Evolutionary conservation across 768 basidiomycete genomes (phyloP), one percentile per base, ranked within the genome.

Genomic region (Calocybe cyanea): DNA sequence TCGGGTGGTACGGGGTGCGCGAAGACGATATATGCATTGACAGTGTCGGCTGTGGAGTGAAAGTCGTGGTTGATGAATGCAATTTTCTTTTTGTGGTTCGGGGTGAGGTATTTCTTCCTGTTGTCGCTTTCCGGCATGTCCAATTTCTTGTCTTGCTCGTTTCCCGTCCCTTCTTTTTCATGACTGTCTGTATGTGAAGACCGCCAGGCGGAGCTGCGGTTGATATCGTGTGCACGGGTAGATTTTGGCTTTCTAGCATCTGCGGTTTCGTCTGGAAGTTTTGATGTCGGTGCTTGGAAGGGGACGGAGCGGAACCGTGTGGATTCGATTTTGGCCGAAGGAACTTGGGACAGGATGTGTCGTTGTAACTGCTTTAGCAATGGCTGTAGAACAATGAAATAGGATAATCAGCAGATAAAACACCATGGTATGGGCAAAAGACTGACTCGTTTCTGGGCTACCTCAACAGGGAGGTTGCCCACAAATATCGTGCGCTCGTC

Each of bases 31-130:
- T 99, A 99, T 0, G 91, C 89, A 58, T 93, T 89, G 48, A 90
- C 78, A 14, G 80, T 75, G 54, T 81, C 81, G 3, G 85, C 83
- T 25, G 78, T 75, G 2, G 82, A 70, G 65, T 98, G 92, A 58
- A 97, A 81, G 55, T 95, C 91, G 43, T 84, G 83, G 59, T 92
- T 89, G 62, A 98, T 96, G 63, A 93, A 96, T 0, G 92, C 90
- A 43, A 97, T 81, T 52, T 85, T 88, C 68, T 94, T 90, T 72
- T 95, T 97, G 65, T 96, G 88, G 41, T 75, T 76, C 0, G 90
- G 76, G 6, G 80, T 89, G 41, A 96, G 76, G 62, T 79, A 89
- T 30, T 70, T 71, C 61, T 91, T 86, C 41, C 76, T 73, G 45
- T 77, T 73, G 10, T 63, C 62, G n/a, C n/a, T n/a, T 50, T 73